Evolutionary conservation across 805 yeast genomes (phyloP).

Genomic region (Yamadazyma phyllophila): DNA sequence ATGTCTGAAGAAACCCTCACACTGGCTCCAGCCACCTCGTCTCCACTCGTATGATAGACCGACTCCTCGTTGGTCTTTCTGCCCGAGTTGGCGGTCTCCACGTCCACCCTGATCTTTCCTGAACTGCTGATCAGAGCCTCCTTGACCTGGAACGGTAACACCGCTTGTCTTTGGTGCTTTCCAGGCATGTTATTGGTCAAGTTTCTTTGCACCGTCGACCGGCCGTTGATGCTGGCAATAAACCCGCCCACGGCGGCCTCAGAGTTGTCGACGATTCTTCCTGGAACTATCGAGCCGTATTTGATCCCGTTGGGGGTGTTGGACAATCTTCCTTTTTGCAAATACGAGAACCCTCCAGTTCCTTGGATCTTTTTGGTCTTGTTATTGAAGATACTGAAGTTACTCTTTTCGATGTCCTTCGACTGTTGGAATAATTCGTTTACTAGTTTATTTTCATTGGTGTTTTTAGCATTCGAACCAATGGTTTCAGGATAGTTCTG

Average conservation of each 20-base stretch:
- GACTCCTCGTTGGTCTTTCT: slow-evolving; percentile 15
- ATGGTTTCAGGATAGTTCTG: slow-evolving; percentile 44
- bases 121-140: slow-evolving; percentile 36
- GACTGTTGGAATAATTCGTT: slow-evolving; percentile 30
- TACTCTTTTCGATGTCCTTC: slow-evolving; percentile 20
- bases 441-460: slow-evolving; percentile 26
- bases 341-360: slow-evolving; percentile 74
- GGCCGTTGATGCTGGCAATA: slow-evolving; percentile 36
- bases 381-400: slow-evolving; percentile 10
- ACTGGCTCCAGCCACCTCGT: slow-evolving; percentile 29
- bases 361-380: slow-evolving; percentile 46
- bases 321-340: slow-evolving; percentile 61
- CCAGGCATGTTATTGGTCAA: slow-evolving; percentile 40
- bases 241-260: slow-evolving; percentile 51
- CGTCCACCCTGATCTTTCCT: slow-evolving; percentile 38
- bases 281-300: slow-evolving; percentile 58
- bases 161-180: slow-evolving; percentile 41
- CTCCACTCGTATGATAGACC: slow-evolving; percentile 29
- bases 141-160: slow-evolving; percentile 39
- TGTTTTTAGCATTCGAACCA: slow-evolving; percentile 19
- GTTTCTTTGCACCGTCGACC: slow-evolving; percentile 38
- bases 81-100: slow-evolving; percentile 41
- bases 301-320: slow-evolving; percentile 71
- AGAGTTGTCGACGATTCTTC: slow-evolving; percentile 54
- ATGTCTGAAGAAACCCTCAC: slow-evolving; percentile 34